Base-by-base conservation (phyloP, 2,329 filamentous ascomycete species). In the Ophiostoma sp. region DNA sequence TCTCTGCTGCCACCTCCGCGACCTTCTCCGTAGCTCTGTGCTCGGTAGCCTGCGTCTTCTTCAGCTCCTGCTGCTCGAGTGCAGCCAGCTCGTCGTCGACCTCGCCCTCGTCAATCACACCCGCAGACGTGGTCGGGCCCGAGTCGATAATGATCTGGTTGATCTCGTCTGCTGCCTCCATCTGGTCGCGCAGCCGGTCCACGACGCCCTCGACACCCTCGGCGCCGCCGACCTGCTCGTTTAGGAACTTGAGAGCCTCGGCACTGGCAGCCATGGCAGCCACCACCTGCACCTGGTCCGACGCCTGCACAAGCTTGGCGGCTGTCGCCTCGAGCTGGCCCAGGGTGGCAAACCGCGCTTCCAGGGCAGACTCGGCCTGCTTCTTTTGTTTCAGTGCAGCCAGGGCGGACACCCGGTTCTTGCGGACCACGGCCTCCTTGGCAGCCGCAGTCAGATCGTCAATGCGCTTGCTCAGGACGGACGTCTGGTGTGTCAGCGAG, bases 81-180 rank as follows among this genome's bases (percentile, higher is more conserved):
- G 84, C 89, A 74, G 91, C 90, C 66, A 98, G 84, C 81, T 97
- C 94, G 72, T 94, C 91, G 74, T 97, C 93, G 70, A 98, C 87
- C 78, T 96, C 94, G 27, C 77, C 84, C 76, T 97, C 94, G 77
- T 97, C 92, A 41, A 96, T 83, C 0, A 78, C 62, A 79, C 57
- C 75, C 77, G 44, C 13, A 3, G 54, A 23, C 27, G 67, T 48
- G 1, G 70, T 54, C 17, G 80, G 81, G 15, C 81, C 83, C 7
- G 80, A 79, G 74, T 95, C 92, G 68, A 89, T 88, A 73, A 98
- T 85, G 57, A 94, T 89, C 70, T 85, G 87, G 36, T 88, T 87
- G 31, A 98, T 86, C 80, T 98, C 94, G 76, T 97, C 93, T 33
- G 90, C 88, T 75, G 90, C 88, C 68, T 82, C 85, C 87, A 95